phyloP scores from a whole-genome alignment of 768 basidiomycete species.

The Rubroboletus pulcherrimus region DNA sequence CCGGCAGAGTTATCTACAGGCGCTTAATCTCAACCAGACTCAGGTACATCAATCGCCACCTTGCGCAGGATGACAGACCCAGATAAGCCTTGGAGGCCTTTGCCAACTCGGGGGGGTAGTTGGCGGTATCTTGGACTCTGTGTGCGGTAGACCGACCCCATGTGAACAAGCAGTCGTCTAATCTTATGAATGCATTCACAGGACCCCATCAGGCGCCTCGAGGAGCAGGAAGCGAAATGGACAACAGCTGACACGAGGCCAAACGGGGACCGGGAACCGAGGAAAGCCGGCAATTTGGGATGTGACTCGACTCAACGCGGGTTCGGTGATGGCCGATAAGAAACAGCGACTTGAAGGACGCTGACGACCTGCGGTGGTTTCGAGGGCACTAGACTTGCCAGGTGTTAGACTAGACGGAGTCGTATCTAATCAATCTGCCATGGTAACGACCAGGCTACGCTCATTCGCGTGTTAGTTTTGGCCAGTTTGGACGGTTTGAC shows the following conservation, averaged over 20 bases:
- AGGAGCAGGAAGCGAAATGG: conserved; percentile 23
- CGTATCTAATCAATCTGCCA: not conserved
- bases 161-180: not conserved
- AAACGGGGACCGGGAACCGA: not conserved
- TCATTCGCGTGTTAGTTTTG: not conserved
- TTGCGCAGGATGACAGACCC: conserved; percentile 7
- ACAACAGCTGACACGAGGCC: conserved; percentile 9
- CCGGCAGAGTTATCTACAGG: not conserved
- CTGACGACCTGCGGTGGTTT: too few species aligned
- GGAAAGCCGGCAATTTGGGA: not conserved
- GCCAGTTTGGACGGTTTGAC: not conserved
- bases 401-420: too few species aligned
- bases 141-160: not conserved
- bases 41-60: conserved; percentile 17
- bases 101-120: too few species aligned
- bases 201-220: not conserved
- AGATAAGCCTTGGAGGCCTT: too few species aligned
- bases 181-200: not conserved
- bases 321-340: not conserved
- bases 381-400: too few species aligned
- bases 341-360: too few species aligned
- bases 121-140: too few species aligned
- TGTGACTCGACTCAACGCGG: not conserved
- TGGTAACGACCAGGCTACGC: not conserved
- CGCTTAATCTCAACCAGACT: not conserved